Percentiles rank a stretch among this genome's conserved stretches.
Conservation (phyloP, 2,329 filamentous ascomycete species). For the Calonectria leucothoes region DNA sequence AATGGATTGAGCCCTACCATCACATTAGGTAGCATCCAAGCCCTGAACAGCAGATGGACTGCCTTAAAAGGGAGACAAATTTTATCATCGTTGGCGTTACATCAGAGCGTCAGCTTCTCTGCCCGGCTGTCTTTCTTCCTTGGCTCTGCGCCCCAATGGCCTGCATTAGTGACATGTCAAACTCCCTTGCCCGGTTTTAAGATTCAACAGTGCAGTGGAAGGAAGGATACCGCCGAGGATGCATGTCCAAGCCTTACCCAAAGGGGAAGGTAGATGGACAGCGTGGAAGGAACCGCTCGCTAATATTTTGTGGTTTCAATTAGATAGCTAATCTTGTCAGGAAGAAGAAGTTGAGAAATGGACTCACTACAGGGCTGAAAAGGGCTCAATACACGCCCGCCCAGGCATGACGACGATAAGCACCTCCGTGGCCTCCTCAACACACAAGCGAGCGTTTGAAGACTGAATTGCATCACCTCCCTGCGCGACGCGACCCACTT, state of each 20-base stretch:
- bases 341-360: not conserved
- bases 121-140: not conserved
- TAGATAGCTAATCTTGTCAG: not conserved
- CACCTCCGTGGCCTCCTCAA: not conserved
- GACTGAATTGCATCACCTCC: no score
- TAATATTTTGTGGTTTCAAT: not conserved
- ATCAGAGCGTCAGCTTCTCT: not conserved
- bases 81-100: not conserved
- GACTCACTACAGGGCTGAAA: not conserved
- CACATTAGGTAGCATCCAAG: not conserved
- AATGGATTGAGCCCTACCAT: not conserved
- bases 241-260: not conserved
- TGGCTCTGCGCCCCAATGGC: not conserved
- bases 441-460: not conserved
- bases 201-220: not conserved
- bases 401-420: not conserved
- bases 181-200: not conserved
- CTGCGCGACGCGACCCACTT: not conserved
- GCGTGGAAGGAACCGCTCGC: not conserved
- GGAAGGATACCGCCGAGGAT: not conserved
- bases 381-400: not conserved
- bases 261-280: not conserved
- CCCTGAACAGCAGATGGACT: not conserved
- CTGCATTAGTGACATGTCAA: not conserved
- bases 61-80: not conserved